Base-by-base conservation (phyloP, 176 grass and related monocot genomes). In the Oryza glumipatula region DNA sequence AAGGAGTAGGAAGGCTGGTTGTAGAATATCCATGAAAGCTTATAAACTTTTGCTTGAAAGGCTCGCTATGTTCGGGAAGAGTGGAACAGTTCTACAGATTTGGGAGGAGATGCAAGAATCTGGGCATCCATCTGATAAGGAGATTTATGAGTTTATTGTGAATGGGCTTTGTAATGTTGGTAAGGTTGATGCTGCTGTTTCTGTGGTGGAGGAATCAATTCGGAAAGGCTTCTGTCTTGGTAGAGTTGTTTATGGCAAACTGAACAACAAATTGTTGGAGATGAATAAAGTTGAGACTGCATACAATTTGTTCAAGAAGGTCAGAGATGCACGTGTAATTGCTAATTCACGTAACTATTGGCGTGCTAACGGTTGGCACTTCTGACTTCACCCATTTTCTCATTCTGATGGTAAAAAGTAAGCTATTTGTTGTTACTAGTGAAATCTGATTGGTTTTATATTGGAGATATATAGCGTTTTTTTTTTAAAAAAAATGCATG, bases 351-450 rank as follows among this genome's bases (percentile, higher is more conserved):
- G 60, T 65, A 94, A 72, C 39, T 97, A 89, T 83, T 97, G 83
- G 16, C 94, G 90, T 68, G 88, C 94, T 77, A 97, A 97, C 85
- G 92, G 94, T 66, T 97, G 94, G 94, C 94, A 97, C 82, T 86
- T 83, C 43, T 88, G 72, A 88, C 8, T 32, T 67, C 6, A 66
- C 1, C 21, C 15, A 4, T 14, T 70, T 70, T 84, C 48, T 38
- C 46, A 4, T 54, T 41, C 32, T 15, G 72, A 76, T 46, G 28
- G 72, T 52, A 67, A 72, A 82, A 7, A 3, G 3, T 58, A 35
- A 41, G 41, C 36, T 71, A 72, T 49, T 78, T 63, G 6, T 1
- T 52, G 63, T 73, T 56, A 47, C 54, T 79, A 49, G 21, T 72
- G 12, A 72, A 77, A 78, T 19, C 7, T 23, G n/a, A 9, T 63